These are phyloP conservation scores for Plasmodium chabaudi DNA, from an alignment of 169 alveolate genomes.

Conservation along the genomic window DNA sequence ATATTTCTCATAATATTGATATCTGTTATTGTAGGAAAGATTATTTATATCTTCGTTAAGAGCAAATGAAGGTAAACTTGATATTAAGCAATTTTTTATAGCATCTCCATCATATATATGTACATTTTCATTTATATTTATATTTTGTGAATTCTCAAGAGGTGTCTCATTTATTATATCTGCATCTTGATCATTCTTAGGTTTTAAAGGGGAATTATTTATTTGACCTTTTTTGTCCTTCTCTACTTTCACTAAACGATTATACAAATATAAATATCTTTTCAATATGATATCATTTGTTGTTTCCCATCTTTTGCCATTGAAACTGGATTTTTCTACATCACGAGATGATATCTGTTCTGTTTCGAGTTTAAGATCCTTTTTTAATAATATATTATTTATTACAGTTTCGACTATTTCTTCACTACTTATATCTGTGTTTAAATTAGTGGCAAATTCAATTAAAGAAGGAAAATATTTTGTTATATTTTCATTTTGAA, in stretches of 20 bases:
- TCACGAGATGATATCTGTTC: background rate
- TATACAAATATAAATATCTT: too few species aligned
- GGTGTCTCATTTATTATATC: background rate
- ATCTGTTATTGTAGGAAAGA: constrained; percentile 6
- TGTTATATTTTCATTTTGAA: constrained; percentile 31
- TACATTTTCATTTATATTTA: too few species aligned
- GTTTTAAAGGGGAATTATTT: background rate
- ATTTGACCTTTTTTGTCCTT: background rate
- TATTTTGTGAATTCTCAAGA: background rate
- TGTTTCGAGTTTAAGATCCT: background rate
- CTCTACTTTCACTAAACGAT: too few species aligned
- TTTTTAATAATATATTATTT: constrained; percentile 5
- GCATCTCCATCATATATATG: constrained; percentile 2
- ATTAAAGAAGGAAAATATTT: constrained; percentile 44
- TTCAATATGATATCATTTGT: background rate
- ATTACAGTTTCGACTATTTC: constrained; percentile 26
- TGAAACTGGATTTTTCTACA: background rate
- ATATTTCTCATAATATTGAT: constrained; percentile 32
- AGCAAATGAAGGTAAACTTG: constrained; percentile 41
- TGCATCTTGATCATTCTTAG: too few species aligned
- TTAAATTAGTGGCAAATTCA: constrained; percentile 2
- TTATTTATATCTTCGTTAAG: constrained; percentile 77
- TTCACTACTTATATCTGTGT: constrained; percentile 18
- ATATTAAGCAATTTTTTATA: constrained; percentile 15
- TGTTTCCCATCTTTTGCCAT: background rate